These are phyloP conservation scores for Daphne laureola DNA, from an alignment of 441 rosid genomes.

Conservation along the genomic window DNA sequence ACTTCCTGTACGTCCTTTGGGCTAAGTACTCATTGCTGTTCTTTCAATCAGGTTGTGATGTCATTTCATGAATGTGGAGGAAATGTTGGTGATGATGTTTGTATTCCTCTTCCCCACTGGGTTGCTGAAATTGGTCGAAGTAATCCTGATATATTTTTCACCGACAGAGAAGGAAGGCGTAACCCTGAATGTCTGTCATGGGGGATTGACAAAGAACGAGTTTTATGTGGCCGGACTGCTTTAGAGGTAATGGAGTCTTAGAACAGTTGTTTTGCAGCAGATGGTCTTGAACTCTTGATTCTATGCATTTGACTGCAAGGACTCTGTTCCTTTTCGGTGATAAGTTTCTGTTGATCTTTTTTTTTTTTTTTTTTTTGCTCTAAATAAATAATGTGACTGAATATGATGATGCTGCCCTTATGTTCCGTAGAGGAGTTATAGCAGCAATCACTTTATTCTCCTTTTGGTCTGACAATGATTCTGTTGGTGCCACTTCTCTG, in stretches of 20 bases:
- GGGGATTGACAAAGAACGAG: slow-evolving; percentile 93
- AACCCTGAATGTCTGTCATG: slow-evolving; percentile 97
- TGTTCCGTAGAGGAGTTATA: not conserved
- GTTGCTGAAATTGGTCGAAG: slow-evolving; percentile 92
- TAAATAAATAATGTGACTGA: slow-evolving; percentile 1
- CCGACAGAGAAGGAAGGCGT: slow-evolving; percentile 95
- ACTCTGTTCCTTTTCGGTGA: slow-evolving; percentile 1
- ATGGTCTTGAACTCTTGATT: slow-evolving; percentile 7
- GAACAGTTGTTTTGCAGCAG: not conserved
- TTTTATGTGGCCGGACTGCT: slow-evolving; percentile 89
- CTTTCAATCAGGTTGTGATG: slow-evolving; percentile 73
- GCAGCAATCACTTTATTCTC: too few species aligned
- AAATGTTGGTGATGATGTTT: slow-evolving; percentile 96
- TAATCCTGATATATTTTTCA: slow-evolving; percentile 90
- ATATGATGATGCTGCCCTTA: not conserved
- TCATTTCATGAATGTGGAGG: slow-evolving; percentile 99
- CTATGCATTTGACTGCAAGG: slow-evolving; percentile 10
- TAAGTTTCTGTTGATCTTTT: slow-evolving; percentile 5
- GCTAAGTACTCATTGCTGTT: slow-evolving; percentile 16
- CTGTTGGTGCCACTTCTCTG: too few species aligned
- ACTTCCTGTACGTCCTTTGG: slow-evolving; percentile 1
- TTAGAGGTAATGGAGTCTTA: slow-evolving; percentile 56
- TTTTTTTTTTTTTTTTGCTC: too few species aligned
- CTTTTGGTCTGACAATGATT: too few species aligned
- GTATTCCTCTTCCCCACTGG: slow-evolving; percentile 98